phyloP scores from a whole-genome alignment of 192 early-diverging fungal genomes.

The Martensiomyces pterosporus region DNA sequence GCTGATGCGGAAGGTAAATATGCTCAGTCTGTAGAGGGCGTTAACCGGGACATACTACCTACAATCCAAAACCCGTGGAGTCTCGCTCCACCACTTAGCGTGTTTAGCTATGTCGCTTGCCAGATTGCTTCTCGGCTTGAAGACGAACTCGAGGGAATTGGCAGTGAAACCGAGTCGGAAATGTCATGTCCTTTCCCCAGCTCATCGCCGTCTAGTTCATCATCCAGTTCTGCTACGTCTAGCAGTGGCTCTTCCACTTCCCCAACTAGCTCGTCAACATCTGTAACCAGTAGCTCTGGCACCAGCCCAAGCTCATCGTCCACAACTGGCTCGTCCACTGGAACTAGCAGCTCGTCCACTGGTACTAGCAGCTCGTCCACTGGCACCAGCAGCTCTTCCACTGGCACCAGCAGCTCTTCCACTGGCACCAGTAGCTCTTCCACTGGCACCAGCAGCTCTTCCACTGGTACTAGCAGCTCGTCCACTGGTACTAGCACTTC shows the following conservation, averaged over 20 bases:
- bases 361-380: no score
- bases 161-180: neutral
- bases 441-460: no score
- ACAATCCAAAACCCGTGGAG: slow-evolving; percentile 1
- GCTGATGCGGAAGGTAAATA: no score
- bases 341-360: no score
- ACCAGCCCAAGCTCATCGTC: neutral
- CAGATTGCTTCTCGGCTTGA: slow-evolving; percentile 5
- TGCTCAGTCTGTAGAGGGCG: no score
- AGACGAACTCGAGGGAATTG: slow-evolving; percentile 4
- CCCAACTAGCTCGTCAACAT: neutral
- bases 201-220: slow-evolving; percentile 3
- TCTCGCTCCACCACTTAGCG: slow-evolving; percentile 7
- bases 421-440: no score
- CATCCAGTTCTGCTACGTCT: neutral
- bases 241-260: neutral
- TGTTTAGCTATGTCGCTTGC: slow-evolving; percentile 24
- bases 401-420: no score
- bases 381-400: no score
- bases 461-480: no score
- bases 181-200: slow-evolving; percentile 1
- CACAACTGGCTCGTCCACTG: neutral
- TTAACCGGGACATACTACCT: no score
- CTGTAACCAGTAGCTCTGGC: neutral
- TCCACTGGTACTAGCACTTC: no score